Percentiles rank a stretch among this genome's conserved stretches.
Conservation (phyloP, 2,329 filamentous ascomycete species). For the Dactylellina cionopaga region DNA sequence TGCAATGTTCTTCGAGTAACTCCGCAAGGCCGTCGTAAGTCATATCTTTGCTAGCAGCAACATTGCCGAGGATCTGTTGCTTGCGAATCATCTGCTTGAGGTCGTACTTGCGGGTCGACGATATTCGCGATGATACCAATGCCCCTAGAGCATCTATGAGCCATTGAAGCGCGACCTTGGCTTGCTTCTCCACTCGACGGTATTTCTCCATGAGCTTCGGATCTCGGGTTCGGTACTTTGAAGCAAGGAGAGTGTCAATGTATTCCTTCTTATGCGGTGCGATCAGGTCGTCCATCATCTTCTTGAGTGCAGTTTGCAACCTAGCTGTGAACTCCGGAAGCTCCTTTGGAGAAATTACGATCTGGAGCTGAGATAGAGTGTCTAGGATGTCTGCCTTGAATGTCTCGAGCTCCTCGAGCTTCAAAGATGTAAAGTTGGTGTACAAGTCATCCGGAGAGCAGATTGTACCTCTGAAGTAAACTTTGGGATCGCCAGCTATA, state of each 20-base stretch:
- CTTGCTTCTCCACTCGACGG: slow-evolving; percentile 29
- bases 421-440: slow-evolving; percentile 31
- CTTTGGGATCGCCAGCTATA: slow-evolving; percentile 40
- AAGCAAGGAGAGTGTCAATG: slow-evolving; percentile 28
- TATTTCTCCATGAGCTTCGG: slow-evolving; percentile 49
- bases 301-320: slow-evolving; percentile 29
- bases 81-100: slow-evolving; percentile 51
- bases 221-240: slow-evolving; percentile 27
- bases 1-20: slow-evolving; percentile 42
- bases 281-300: slow-evolving; percentile 28
- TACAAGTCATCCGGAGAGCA: slow-evolving; percentile 36
- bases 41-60: slow-evolving; percentile 48
- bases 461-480: slow-evolving; percentile 21
- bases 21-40: slow-evolving; percentile 35
- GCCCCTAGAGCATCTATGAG: slow-evolving; percentile 45
- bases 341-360: slow-evolving; percentile 35
- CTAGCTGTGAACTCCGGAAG: slow-evolving; percentile 42
- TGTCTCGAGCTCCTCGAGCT: slow-evolving; percentile 26
- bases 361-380: slow-evolving; percentile 36
- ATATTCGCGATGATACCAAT: slow-evolving; percentile 42
- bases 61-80: slow-evolving; percentile 47
- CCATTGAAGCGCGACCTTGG: slow-evolving; percentile 45
- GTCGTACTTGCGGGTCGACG: slow-evolving; percentile 46
- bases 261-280: slow-evolving; percentile 43
- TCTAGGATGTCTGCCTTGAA: slow-evolving; percentile 47